Percentiles rank a stretch among this genome's conserved stretches.
phyloP scores from a whole-genome alignment of 116 monocot genomes.

The Trichopus zeylanicus region DNA sequence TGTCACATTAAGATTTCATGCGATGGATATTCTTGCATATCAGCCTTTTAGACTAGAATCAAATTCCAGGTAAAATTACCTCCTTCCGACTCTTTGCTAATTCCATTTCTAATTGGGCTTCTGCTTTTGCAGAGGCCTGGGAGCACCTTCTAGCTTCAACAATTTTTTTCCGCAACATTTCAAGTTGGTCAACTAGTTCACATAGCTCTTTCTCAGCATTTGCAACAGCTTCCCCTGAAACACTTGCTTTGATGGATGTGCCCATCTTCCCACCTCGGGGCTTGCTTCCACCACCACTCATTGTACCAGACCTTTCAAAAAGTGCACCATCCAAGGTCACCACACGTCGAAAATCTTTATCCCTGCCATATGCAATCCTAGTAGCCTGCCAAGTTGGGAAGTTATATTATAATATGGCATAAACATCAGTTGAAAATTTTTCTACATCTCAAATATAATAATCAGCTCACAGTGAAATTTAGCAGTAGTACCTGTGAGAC shows the following conservation, averaged over 20 bases:
- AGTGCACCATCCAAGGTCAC: conserved; percentile 85
- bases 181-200: conserved; percentile 53
- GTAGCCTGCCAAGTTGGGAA: conserved; percentile 46
- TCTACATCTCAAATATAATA: no score
- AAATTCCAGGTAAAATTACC: conserved; percentile 24
- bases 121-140: conserved; percentile 47
- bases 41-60: no score
- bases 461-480: no score
- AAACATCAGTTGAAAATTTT: no score
- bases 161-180: conserved; percentile 46
- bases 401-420: neutral
- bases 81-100: conserved; percentile 78
- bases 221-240: conserved; percentile 63
- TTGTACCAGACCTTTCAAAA: conserved; percentile 88
- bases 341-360: conserved; percentile 75
- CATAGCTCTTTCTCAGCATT: conserved; percentile 72
- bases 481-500: no score
- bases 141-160: conserved; percentile 40
- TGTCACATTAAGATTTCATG: neutral
- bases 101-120: conserved; percentile 58
- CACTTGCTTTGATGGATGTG: conserved; percentile 66
- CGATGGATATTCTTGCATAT: no score
- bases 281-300: conserved; percentile 93
- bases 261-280: conserved; percentile 97
- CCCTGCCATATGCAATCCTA: conserved; percentile 73